These are phyloP conservation scores for Zygoascus sp. DNA, from an alignment of 1,139 yeast genomes.

Conservation along the genomic window DNA sequence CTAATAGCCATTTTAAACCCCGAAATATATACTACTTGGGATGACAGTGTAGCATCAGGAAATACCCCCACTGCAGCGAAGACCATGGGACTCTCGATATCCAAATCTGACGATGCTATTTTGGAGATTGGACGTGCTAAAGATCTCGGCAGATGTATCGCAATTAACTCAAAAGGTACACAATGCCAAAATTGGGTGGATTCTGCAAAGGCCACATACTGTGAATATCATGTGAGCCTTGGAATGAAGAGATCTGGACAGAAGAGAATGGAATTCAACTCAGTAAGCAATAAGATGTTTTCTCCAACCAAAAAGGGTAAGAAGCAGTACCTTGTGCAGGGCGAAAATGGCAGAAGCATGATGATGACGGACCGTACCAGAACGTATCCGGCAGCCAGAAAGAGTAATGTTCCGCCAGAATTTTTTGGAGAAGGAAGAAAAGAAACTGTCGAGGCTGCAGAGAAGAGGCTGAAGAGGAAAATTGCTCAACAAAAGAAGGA, in stretches of 20 bases:
- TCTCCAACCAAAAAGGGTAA: slow-evolving; percentile 32
- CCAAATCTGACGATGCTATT: slow-evolving; percentile 48
- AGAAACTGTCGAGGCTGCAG: slow-evolving; percentile 14
- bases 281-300: slow-evolving; percentile 27
- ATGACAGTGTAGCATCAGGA: slow-evolving; percentile 18
- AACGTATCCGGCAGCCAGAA: neutral
- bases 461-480: slow-evolving; percentile 18
- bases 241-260: slow-evolving; percentile 39
- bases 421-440: slow-evolving; percentile 13
- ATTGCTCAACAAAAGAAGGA: slow-evolving; percentile 24
- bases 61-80: slow-evolving; percentile 22
- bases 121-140: slow-evolving; percentile 71
- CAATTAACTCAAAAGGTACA: slow-evolving; percentile 43
- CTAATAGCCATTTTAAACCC: slow-evolving; percentile 76
- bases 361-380: neutral
- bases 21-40: slow-evolving; percentile 41
- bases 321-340: slow-evolving; percentile 34
- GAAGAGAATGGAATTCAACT: slow-evolving; percentile 66
- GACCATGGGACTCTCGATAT: slow-evolving; percentile 60
- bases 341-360: neutral
- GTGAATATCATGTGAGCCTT: slow-evolving; percentile 68
- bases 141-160: slow-evolving; percentile 66
- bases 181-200: slow-evolving; percentile 61
- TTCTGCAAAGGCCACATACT: slow-evolving; percentile 47
- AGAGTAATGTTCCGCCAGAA: slow-evolving; percentile 3